These are phyloP conservation scores for Plasmodium gaboni DNA, from an alignment of 169 alveolate genomes.

Conservation along the genomic window DNA sequence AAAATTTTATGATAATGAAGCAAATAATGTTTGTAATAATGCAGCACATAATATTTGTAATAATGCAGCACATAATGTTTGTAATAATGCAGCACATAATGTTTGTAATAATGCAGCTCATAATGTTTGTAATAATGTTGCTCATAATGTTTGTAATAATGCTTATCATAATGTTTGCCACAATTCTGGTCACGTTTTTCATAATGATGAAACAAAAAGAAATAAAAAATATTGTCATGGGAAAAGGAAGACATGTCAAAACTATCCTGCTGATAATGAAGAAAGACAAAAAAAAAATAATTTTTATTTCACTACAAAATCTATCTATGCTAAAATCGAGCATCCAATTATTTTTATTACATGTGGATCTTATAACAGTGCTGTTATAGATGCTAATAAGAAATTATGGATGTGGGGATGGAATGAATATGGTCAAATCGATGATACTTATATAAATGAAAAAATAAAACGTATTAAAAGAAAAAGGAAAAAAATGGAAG, in stretches of 20 bases:
- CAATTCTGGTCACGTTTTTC: not conserved
- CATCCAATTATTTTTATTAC: constrained; percentile 44
- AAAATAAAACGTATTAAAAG: constrained; percentile 9
- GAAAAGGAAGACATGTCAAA: no score
- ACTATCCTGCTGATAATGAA: not conserved
- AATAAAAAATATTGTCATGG: no score
- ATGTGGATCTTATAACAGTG: constrained; percentile 50
- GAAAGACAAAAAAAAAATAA: constrained; percentile 5
- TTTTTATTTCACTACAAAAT: constrained; percentile 9
- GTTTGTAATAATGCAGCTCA: not conserved
- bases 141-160: not conserved
- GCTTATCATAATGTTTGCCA: not conserved
- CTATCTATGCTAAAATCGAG: constrained; percentile 27
- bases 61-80: not conserved
- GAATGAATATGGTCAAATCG: constrained; percentile 62
- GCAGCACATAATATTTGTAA: not conserved
- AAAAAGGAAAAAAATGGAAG: not conserved
- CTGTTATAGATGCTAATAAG: constrained; percentile 34
- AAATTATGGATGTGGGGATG: constrained; percentile 71
- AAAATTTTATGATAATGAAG: not conserved
- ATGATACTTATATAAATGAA: constrained; percentile 12
- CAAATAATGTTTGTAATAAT: not conserved
- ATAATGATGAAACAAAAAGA: no score
- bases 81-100: no score
- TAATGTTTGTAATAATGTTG: not conserved